phyloP scores from a whole-genome alignment of 176 grass and related monocot species.

The Chrysopogon serrulatus region DNA sequence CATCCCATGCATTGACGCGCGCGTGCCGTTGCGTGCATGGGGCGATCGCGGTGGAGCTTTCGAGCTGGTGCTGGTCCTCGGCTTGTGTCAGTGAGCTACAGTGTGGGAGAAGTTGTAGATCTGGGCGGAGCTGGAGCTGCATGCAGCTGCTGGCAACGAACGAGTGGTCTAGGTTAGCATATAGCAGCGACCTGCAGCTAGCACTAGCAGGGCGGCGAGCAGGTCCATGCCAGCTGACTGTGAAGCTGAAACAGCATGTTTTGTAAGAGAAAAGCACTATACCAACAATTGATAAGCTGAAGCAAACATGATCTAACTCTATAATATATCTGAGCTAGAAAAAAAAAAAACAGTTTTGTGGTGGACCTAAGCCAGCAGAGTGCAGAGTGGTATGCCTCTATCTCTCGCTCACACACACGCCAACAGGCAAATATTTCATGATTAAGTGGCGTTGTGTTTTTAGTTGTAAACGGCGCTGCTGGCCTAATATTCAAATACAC shows the following conservation, averaged over 20 bases:
- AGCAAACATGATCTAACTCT: too few relatives aligned
- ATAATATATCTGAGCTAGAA: too few relatives aligned
- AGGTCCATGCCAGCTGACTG: slow-evolving; percentile 21
- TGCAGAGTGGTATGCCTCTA: neutral
- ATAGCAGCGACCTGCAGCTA: neutral
- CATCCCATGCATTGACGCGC: neutral
- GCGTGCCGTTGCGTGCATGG: too few relatives aligned
- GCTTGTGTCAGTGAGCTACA: neutral
- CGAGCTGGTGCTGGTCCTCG: neutral
- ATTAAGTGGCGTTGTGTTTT: too few relatives aligned
- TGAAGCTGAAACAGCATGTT: too few relatives aligned
- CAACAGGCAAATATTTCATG: too few relatives aligned
- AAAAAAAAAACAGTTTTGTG: neutral
- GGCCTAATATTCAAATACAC: too few relatives aligned
- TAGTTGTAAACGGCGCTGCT: too few relatives aligned
- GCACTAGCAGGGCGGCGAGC: neutral
- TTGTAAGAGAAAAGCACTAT: too few relatives aligned
- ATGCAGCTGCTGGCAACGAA: neutral
- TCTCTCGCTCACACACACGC: neutral
- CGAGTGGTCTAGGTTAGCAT: slow-evolving; percentile 20
- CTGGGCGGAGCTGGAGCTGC: neutral
- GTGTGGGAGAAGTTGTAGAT: slow-evolving; percentile 14
- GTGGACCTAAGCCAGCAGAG: neutral
- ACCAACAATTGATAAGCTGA: too few relatives aligned
- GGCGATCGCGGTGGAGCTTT: neutral